Base-by-base conservation (phyloP, 2,329 filamentous ascomycete species). In the Colletotrichum cereale region DNA sequence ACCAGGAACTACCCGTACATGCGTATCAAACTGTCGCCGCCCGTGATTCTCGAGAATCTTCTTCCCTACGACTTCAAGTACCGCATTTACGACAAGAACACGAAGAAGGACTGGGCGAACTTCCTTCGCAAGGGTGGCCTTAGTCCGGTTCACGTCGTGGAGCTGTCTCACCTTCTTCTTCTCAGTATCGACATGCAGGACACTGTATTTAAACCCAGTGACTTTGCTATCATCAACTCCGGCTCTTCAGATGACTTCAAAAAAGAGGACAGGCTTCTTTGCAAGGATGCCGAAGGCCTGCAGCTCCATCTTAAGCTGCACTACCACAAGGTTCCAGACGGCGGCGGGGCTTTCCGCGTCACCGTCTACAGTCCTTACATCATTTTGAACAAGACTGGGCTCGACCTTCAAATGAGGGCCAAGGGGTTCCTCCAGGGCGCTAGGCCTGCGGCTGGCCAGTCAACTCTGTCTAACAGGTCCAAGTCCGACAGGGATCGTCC, bases 1-100 rank as follows among this genome's bases (percentile, higher is more conserved):
- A 24, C 11, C 70, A 93, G 91, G 68, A 89, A 92, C 73, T 99
- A 99, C 79, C 96, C 96, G 0, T 96, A 96, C 80, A 98, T 99
- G 96, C 91, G 91, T 71, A 87, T 99, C 74, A 93, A 95, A 75
- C 88, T 99, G 3, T 97, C 94, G 31, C 96, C 96, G 0, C 96
- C 97, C 0, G 90, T 99, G 18, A 96, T 97, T 61, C 88, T 99
- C 5, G 96, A 99, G 80, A 99, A 99, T 75, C 84, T 99, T 53
- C 84, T 99, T 47, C 96, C 96, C 0, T 98, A 96, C 79, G 96
- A 99, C 82, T 99, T 99, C 89, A 98, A 99, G 82, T 99, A 99
- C 81, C 91, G 96, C 66, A 98, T 99, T 66, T 99, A 98, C 78
- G 96, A 99, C 84, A 98, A 97, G 84, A 97, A 97, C 80, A 98